Base-by-base conservation (phyloP, 2,329 filamentous ascomycete species). In the Cladophialophora bantiana region DNA sequence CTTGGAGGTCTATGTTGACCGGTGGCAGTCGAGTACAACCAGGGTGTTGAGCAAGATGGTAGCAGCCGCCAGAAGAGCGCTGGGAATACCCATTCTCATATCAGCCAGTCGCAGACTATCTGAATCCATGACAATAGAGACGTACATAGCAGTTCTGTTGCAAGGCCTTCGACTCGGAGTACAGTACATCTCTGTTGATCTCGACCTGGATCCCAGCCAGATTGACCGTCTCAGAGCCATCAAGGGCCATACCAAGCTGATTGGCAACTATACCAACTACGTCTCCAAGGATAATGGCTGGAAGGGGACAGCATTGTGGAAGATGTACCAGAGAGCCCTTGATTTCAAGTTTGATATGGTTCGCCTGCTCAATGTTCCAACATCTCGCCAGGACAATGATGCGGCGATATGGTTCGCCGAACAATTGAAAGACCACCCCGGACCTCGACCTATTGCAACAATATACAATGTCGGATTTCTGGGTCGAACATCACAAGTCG, bases 1-100 rank as follows among this genome's bases (percentile, higher is more conserved):
- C 26, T 83, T 88, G 50, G 87, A 89, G 72, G 77, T 89, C 2
- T 84, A 86, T 65, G 82, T 89, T 58, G 86, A 89, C 75, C 80
- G 80, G 53, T 88, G 86, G 84, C 80, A 81, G 7, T 76, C 81
- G 31, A 81, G 83, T 61, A 76, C 86, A 66, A 74, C 83, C 34
- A 82, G 80, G 61, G 74, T 82, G 7, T 79, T 88, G 68, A 84
- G 84, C 50, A 83, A 83, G 54, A 83, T 88, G 69, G 83, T 89
- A 2, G 84, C 86, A 13, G 77, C 85, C 38, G 83, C 88, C 59
- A 83, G 87, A 67, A 82, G 87, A 69, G 84, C 84, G 65, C 75
- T 88, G 40, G 81, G 83, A 38, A 75, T 85, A 4, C 86, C 87
- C 1, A 84, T 89, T 40, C 38, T 70, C 32, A 48, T 69, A 13